Conservation (phyloP, 2,329 filamentous ascomycete species). For the Akanthomyces muscarius region DNA sequence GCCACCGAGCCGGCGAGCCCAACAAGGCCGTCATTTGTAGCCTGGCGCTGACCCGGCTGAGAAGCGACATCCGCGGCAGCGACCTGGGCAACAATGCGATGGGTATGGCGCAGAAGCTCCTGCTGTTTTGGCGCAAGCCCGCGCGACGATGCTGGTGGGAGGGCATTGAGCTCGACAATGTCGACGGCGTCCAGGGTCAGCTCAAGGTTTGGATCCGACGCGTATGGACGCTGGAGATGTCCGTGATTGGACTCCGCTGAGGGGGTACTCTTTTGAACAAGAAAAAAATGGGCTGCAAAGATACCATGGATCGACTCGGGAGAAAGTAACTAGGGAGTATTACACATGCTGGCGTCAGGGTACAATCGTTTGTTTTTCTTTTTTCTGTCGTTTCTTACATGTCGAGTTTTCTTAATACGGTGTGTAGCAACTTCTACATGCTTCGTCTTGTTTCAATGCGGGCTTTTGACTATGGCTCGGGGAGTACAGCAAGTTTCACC, state of each 20-base stretch:
- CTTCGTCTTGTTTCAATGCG: neutral
- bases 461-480: neutral
- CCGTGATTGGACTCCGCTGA: conserved; percentile 78
- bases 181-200: conserved; percentile 85
- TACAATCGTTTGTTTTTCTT: conserved; percentile 15
- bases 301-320: conserved; percentile 11
- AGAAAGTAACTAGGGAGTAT: conserved; percentile 7
- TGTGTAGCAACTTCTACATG: neutral
- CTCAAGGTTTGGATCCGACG: conserved; percentile 97
- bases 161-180: conserved; percentile 82
- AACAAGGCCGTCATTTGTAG: conserved; percentile 99
- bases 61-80: conserved; percentile 84
- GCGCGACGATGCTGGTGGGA: conserved; percentile 99
- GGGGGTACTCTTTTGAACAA: neutral
- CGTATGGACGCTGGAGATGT: conserved; percentile 99
- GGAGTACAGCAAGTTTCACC: no score
- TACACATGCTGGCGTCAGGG: conserved; percentile 16
- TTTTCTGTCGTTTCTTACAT: neutral
- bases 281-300: neutral
- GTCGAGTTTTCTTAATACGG: neutral
- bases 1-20: conserved; percentile 92
- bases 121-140: conserved; percentile 97
- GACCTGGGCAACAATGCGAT: conserved; percentile 73
- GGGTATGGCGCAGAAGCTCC: conserved; percentile 96
- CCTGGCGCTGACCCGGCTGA: conserved; percentile 84